Evolutionary conservation across 2,329 filamentous ascomycete genomes (phyloP).

Genomic region (Leptosphaerulina australis): DNA sequence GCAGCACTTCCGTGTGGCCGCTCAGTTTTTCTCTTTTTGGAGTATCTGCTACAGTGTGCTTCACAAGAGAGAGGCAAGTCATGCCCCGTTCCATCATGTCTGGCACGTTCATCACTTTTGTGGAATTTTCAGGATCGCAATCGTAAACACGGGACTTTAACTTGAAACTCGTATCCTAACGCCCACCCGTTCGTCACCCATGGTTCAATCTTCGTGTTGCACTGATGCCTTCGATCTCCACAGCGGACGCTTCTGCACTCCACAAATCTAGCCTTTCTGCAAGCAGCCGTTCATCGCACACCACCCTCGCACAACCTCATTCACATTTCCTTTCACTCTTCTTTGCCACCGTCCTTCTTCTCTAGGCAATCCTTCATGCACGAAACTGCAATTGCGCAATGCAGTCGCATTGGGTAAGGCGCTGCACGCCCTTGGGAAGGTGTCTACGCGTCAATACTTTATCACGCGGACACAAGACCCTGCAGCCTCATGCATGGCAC

Average conservation of each 20-base stretch:
- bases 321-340: neutral
- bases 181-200: conserved; percentile 6
- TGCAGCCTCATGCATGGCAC: conserved; percentile 6
- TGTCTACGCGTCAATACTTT: conserved; percentile 14
- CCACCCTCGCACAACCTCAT: neutral
- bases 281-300: conserved; percentile 16
- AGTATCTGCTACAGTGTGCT: neutral
- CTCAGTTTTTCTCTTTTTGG: conserved; percentile 4
- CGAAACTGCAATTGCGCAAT: neutral
- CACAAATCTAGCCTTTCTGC: conserved; percentile 10
- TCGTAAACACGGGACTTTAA: neutral
- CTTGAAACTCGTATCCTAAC: conserved; percentile 1
- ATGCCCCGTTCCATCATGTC: neutral
- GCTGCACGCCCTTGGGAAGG: neutral
- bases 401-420: neutral
- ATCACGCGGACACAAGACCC: neutral
- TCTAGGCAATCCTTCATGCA: neutral
- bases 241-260: conserved; percentile 17
- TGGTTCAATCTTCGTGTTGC: conserved; percentile 9
- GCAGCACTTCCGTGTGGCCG: conserved; percentile 1
- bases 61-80: neutral
- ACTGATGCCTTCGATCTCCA: conserved; percentile 1
- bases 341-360: neutral
- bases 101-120: neutral
- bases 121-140: neutral